These are phyloP conservation scores for Thermothelomyces thermophilus DNA, from an alignment of 2,329 filamentous ascomycete species.

Conservation along the genomic window DNA sequence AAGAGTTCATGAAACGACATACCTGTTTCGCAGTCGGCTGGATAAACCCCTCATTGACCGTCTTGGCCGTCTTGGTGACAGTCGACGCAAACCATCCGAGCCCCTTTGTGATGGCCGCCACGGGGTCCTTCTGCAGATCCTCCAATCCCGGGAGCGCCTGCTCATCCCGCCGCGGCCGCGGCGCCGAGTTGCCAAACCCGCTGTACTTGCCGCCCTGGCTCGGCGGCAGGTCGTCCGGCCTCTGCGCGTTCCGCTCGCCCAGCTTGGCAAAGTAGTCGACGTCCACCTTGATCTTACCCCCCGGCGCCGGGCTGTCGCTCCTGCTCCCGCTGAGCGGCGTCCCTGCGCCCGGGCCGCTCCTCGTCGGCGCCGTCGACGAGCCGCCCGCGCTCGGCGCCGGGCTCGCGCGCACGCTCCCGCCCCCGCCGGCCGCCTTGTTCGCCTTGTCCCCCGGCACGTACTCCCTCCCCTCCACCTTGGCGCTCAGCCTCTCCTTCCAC, in stretches of 20 bases:
- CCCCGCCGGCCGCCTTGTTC: slow-evolving; percentile 44
- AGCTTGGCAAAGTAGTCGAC: slow-evolving; percentile 87
- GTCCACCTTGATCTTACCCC: slow-evolving; percentile 57
- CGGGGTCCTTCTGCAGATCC: slow-evolving; percentile 84
- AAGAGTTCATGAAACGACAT: slow-evolving; percentile 26
- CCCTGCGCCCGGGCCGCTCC: slow-evolving; percentile 12
- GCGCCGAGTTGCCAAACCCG: slow-evolving; percentile 78
- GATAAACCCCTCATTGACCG: slow-evolving; percentile 83
- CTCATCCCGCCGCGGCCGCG: slow-evolving; percentile 39
- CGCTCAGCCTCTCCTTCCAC: slow-evolving; percentile 83
- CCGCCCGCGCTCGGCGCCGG: slow-evolving; percentile 23
- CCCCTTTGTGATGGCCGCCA: slow-evolving; percentile 81
- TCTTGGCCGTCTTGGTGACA: slow-evolving; percentile 85
- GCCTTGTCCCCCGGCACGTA: slow-evolving; percentile 70
- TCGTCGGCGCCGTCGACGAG: neutral
- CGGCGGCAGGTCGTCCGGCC: slow-evolving; percentile 69
- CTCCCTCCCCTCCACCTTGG: slow-evolving; percentile 80
- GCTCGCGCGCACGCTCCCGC: slow-evolving; percentile 17
- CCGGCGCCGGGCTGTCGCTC: slow-evolving; percentile 28
- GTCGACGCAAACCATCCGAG: slow-evolving; percentile 91
- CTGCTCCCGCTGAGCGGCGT: slow-evolving; percentile 27
- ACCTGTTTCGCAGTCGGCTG: slow-evolving; percentile 89
- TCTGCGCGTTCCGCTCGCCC: slow-evolving; percentile 72
- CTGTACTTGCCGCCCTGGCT: slow-evolving; percentile 88
- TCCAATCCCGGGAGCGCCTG: slow-evolving; percentile 60